Percentiles rank a stretch among this genome's conserved stretches.
Conservation (phyloP, 352 stramenopile species). For the Phytopythium chamaehyphon region DNA sequence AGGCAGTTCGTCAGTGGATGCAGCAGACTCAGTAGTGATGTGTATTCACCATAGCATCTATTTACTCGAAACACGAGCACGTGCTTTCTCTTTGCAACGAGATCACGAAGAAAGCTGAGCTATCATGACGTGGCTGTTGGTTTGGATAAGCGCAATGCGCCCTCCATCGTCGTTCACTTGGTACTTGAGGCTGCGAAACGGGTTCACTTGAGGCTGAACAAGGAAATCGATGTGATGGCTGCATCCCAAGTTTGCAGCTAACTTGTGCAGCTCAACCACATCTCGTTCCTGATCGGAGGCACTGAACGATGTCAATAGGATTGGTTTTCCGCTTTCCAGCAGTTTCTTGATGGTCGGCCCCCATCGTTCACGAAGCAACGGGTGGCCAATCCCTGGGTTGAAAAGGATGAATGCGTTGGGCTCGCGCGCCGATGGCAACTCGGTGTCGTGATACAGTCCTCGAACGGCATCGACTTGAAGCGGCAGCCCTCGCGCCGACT, state of each 20-base stretch:
- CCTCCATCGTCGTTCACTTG: slow-evolving; percentile 43
- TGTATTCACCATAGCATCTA: not conserved
- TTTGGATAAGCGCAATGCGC: slow-evolving; percentile 36
- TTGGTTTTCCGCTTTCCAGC: slow-evolving; percentile 33
- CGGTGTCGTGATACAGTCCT: slow-evolving; percentile 49
- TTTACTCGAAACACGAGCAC: not conserved
- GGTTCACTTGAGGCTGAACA: slow-evolving; percentile 39
- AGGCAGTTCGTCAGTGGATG: slow-evolving; percentile 69
- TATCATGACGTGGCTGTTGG: slow-evolving; percentile 51
- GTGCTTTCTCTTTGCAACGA: slow-evolving; percentile 1
- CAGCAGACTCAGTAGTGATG: slow-evolving; percentile 53
- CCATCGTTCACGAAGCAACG: slow-evolving; percentile 42
- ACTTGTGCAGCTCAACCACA: slow-evolving; percentile 30
- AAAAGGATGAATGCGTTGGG: slow-evolving; percentile 67
- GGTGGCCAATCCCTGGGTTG: slow-evolving; percentile 68
- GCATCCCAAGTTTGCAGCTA: slow-evolving; percentile 13
- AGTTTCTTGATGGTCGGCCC: slow-evolving; percentile 44
- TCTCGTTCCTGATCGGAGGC: slow-evolving; percentile 56
- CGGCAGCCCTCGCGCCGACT: slow-evolving; percentile 1
- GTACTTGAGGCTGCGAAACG: slow-evolving; percentile 59
- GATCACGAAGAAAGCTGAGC: slow-evolving; percentile 22
- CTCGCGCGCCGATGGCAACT: slow-evolving; percentile 12
- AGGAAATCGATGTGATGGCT: slow-evolving; percentile 22
- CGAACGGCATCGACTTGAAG: slow-evolving; percentile 39
- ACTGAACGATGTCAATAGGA: slow-evolving; percentile 68